Evolutionary conservation across 1,284 basidiomycete genomes (phyloP).

Genomic region (Ceratobasidium sp.): DNA sequence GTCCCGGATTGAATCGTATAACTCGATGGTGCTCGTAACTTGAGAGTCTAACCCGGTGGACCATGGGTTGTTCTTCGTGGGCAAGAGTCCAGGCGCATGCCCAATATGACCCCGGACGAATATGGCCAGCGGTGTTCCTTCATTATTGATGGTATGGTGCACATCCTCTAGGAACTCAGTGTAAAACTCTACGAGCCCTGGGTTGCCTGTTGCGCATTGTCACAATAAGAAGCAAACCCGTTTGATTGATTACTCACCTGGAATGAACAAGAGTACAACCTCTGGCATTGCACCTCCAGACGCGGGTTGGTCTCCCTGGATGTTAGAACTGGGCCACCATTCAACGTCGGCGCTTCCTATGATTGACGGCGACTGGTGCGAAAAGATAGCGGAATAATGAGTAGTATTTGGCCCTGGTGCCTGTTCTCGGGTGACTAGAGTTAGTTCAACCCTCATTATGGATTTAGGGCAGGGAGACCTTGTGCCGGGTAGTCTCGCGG

Average conservation of each 20-base stretch:
- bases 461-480: not conserved
- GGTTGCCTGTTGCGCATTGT: slow-evolving; percentile 59
- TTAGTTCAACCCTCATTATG: not conserved
- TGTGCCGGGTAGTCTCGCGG: not conserved
- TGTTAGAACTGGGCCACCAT: slow-evolving; percentile 24
- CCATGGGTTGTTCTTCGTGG: slow-evolving; percentile 41
- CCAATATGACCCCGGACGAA: slow-evolving; percentile 63
- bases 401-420: not conserved
- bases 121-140: slow-evolving; percentile 54
- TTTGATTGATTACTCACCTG: slow-evolving; percentile 53
- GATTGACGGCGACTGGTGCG: slow-evolving; percentile 21
- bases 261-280: slow-evolving; percentile 62
- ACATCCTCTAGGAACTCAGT: slow-evolving; percentile 61
- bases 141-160: slow-evolving; percentile 51
- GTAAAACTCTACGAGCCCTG: slow-evolving; percentile 66
- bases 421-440: slow-evolving; percentile 9
- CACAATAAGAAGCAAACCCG: not conserved
- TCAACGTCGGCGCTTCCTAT: slow-evolving; percentile 24
- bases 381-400: slow-evolving; percentile 24
- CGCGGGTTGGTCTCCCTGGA: not conserved
- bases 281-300: slow-evolving; percentile 47
- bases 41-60: slow-evolving; percentile 55
- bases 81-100: slow-evolving; percentile 55
- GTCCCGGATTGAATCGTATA: slow-evolving; percentile 57
- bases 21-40: slow-evolving; percentile 59